phyloP scores from a whole-genome alignment of 345 rosid genomes.

The Barbarea vulgaris region DNA sequence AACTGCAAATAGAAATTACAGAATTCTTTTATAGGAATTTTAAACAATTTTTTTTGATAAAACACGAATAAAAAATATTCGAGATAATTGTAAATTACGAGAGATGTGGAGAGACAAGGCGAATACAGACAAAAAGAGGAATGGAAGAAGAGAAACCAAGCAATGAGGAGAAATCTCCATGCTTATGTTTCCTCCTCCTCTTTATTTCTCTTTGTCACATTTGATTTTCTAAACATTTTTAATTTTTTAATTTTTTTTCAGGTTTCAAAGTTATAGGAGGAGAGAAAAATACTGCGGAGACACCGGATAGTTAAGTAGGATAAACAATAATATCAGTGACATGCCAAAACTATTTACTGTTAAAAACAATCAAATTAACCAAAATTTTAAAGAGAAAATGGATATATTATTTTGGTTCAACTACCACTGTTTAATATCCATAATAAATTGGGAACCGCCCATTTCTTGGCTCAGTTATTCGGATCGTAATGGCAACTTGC shows the following conservation, averaged over 20 bases:
- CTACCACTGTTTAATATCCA: constrained; percentile 12
- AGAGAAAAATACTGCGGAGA: constrained; percentile 37
- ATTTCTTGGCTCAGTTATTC: constrained; percentile 17
- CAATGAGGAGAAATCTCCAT: constrained; percentile 44
- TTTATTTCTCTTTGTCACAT: constrained; percentile 20
- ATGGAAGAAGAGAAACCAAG: constrained; percentile 37
- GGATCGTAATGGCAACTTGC: constrained; percentile 28
- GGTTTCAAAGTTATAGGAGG: constrained; percentile 26
- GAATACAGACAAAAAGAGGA: constrained; percentile 39
- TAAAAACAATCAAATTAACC: not conserved
- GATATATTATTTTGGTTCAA: not conserved
- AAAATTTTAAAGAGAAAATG: not conserved
- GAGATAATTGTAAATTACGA: not conserved
- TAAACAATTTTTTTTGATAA: not conserved
- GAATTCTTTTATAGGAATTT: not conserved
- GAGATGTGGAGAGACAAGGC: constrained; percentile 49
- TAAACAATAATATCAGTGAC: not conserved
- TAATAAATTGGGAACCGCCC: constrained; percentile 9
- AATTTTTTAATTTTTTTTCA: not conserved
- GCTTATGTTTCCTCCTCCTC: constrained; percentile 27
- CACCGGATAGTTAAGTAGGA: constrained; percentile 28
- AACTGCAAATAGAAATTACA: constrained; percentile 45
- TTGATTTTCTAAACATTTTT: constrained; percentile 10
- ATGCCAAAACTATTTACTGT: constrained; percentile 24
- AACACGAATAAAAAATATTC: not conserved